Percentiles rank a stretch among this genome's conserved stretches.
These are phyloP conservation scores for Symbiotaphrina buchneri DNA, from an alignment of 495 filamentous ascomycete genomes.

Conservation along the genomic window DNA sequence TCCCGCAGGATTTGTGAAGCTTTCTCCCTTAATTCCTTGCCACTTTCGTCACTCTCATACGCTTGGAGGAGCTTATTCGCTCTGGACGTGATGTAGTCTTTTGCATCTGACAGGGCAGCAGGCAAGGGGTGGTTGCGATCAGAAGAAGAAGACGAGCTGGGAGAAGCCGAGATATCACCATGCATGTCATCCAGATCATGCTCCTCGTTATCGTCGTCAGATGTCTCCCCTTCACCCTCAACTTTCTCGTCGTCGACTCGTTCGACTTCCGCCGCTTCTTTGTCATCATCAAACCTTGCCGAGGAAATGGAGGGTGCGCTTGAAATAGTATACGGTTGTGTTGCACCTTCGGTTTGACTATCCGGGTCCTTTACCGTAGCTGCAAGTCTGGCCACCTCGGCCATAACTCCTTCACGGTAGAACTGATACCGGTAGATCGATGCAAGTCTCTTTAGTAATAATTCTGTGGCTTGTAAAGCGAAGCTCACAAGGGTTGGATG, in stretches of 20 bases:
- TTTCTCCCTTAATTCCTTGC: constrained; percentile 48
- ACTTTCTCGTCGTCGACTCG: constrained; percentile 26
- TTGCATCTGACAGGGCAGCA: constrained; percentile 31
- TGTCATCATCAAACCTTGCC: constrained; percentile 11
- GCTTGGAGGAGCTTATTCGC: constrained; percentile 65
- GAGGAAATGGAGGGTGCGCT: too few species aligned
- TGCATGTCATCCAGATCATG: constrained; percentile 31
- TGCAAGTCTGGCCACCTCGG: constrained; percentile 67
- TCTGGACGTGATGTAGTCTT: constrained; percentile 48
- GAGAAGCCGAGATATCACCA: constrained; percentile 47
- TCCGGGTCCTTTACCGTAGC: constrained; percentile 10
- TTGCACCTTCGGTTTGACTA: constrained; percentile 4
- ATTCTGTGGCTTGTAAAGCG: constrained; percentile 71
- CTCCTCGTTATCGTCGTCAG: constrained; percentile 32
- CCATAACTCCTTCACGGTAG: constrained; percentile 89
- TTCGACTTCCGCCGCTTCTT: constrained; percentile 27
- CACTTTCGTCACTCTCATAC: constrained; percentile 55
- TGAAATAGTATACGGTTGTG: too few species aligned
- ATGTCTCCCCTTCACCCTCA: constrained; percentile 35
- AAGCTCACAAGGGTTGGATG: constrained; percentile 68
- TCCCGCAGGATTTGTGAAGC: constrained; percentile 51
- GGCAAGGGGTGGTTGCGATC: constrained; percentile 20
- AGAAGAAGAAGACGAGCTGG: constrained; percentile 32
- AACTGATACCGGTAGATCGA: constrained; percentile 89
- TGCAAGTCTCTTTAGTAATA: constrained; percentile 64